A percentile compares a stretch with the other conserved stretches of the same genome.
These are phyloP conservation scores for Polyporus arcularius DNA, from an alignment of 768 basidiomycete species.

Conservation along the genomic window DNA sequence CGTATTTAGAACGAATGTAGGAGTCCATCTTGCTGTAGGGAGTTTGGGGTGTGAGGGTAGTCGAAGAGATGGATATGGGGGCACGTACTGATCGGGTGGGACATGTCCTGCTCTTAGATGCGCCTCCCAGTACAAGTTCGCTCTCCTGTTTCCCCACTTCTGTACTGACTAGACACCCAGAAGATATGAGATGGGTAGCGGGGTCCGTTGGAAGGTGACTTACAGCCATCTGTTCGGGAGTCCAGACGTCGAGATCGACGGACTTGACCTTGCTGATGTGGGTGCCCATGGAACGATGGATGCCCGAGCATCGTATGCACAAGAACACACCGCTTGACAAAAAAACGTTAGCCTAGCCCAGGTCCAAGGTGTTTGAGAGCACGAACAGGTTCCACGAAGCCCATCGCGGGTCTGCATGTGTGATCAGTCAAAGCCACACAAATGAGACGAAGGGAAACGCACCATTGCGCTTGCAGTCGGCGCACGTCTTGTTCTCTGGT, in stretches of 20 bases:
- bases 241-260: conserved; percentile 97
- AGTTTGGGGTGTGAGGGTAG: neutral
- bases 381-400: conserved; percentile 94
- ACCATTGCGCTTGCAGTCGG: conserved; percentile 98
- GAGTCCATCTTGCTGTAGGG: conserved; percentile 91
- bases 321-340: conserved; percentile 79
- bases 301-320: conserved; percentile 96
- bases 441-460: conserved; percentile 26
- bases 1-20: conserved; percentile 96
- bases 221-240: conserved; percentile 96
- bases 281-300: conserved; percentile 97
- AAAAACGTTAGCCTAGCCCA: neutral
- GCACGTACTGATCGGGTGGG: conserved; percentile 92
- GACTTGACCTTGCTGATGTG: conserved; percentile 98
- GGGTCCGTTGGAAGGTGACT: conserved; percentile 19
- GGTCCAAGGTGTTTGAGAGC: neutral
- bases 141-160: conserved; percentile 92
- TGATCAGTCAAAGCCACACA: conserved; percentile 2
- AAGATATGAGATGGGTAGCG: conserved; percentile 1
- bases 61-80: neutral
- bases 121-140: conserved; percentile 97
- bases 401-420: conserved; percentile 85
- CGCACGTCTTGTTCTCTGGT: conserved; percentile 92
- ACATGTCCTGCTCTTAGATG: conserved; percentile 90
- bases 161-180: conserved; percentile 62